Conservation (phyloP, 345 rosid genomes). For the Pugionium cornutum region DNA sequence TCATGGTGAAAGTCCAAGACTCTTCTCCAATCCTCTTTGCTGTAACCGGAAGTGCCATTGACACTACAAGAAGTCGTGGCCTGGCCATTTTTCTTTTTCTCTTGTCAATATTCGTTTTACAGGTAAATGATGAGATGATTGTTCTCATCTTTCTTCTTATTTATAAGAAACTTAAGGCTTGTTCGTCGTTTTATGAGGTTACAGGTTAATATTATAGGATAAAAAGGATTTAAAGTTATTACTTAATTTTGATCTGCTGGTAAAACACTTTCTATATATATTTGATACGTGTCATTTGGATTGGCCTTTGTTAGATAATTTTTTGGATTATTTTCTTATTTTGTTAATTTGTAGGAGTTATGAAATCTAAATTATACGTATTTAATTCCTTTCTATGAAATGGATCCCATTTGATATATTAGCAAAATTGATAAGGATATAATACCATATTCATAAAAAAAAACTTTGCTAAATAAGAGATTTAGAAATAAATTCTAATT, state of each 20-base stretch:
- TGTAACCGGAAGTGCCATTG: too few relatives aligned
- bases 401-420: conserved; percentile 3
- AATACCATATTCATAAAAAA: too few relatives aligned
- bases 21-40: too few relatives aligned
- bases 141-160: conserved; percentile 23
- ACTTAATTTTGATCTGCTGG: neutral
- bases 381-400: neutral
- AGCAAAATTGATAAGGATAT: too few relatives aligned
- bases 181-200: too few relatives aligned
- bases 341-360: neutral
- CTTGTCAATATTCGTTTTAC: neutral
- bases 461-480: too few relatives aligned
- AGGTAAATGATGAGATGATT: conserved; percentile 5
- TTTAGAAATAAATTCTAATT: too few relatives aligned
- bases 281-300: conserved; percentile 2
- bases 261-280: neutral
- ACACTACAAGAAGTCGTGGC: conserved; percentile 88
- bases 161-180: conserved; percentile 19
- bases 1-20: too few relatives aligned
- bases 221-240: neutral
- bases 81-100: conserved; percentile 36
- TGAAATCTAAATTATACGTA: neutral
- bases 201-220: too few relatives aligned
- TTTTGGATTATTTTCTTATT: neutral
- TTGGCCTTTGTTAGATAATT: neutral